A percentile compares a stretch with the other conserved stretches of the same genome.
Conservation (phyloP, 2,329 filamentous ascomycete genomes). For the Bipolaris oryzae region DNA sequence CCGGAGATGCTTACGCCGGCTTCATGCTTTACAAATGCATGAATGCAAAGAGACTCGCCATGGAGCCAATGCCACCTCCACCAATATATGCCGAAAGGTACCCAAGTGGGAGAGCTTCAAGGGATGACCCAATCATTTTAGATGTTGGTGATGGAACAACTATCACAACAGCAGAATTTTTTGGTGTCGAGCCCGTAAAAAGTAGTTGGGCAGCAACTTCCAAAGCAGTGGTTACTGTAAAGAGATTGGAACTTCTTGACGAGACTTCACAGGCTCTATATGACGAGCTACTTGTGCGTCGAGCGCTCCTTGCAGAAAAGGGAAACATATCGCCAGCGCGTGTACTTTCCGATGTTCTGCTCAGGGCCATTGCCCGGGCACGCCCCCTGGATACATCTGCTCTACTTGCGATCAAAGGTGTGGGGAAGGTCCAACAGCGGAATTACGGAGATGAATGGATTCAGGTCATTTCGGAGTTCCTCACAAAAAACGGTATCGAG, state of each 20-base stretch:
- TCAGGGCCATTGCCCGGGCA: slow-evolving; percentile 31
- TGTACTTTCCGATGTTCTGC: slow-evolving; percentile 31
- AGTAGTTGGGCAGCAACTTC: neutral
- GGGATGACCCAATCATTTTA: slow-evolving; percentile 27
- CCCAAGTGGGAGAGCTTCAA: slow-evolving; percentile 21
- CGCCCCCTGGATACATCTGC: slow-evolving; percentile 26
- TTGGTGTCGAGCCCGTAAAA: slow-evolving; percentile 19
- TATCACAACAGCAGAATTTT: slow-evolving; percentile 33
- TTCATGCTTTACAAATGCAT: slow-evolving; percentile 75
- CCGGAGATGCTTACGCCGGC: slow-evolving; percentile 84
- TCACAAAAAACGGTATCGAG: slow-evolving; percentile 8
- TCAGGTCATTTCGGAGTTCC: slow-evolving; percentile 28
- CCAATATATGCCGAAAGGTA: slow-evolving; percentile 38
- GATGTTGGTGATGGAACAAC: slow-evolving; percentile 26
- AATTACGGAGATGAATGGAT: slow-evolving; percentile 40
- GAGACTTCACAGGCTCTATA: slow-evolving; percentile 25
- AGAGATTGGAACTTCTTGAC: slow-evolving; percentile 17
- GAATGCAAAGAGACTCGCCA: slow-evolving; percentile 65
- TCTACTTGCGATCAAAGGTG: slow-evolving; percentile 33
- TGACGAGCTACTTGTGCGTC: slow-evolving; percentile 23
- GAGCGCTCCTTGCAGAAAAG: slow-evolving; percentile 24
- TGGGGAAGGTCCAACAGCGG: slow-evolving; percentile 25
- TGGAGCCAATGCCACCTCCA: slow-evolving; percentile 43
- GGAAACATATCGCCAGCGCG: slow-evolving; percentile 14
- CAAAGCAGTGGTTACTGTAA: slow-evolving; percentile 2